Conservation (phyloP, 352 stramenopile genomes). For the Globisporangium polare region DNA sequence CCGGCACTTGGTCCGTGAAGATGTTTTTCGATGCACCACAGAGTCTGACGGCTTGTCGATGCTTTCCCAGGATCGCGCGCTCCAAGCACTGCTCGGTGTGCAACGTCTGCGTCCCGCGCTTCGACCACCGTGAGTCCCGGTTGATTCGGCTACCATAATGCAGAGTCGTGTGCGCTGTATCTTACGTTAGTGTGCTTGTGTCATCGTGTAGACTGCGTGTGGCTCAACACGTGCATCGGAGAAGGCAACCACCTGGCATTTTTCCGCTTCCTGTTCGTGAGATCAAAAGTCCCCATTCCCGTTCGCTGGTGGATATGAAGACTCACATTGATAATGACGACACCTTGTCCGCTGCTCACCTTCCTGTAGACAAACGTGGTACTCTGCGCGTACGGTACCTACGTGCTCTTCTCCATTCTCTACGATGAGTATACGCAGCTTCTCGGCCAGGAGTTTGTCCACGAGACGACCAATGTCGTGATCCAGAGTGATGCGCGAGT, state of each 20-base stretch:
- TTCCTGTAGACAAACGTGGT: constrained; percentile 38
- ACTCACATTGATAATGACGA: background rate
- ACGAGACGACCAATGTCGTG: constrained; percentile 29
- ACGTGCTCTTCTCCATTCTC: constrained; percentile 45
- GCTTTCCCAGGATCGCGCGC: constrained; percentile 34
- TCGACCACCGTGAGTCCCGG: constrained; percentile 52
- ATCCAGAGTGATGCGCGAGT: constrained; percentile 36
- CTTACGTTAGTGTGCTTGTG: background rate
- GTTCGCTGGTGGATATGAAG: background rate
- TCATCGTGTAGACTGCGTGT: constrained; percentile 34
- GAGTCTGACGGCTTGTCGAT: background rate
- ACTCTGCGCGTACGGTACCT: constrained; percentile 46
- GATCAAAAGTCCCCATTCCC: background rate
- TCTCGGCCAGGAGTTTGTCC: constrained; percentile 37
- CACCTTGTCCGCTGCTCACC: background rate
- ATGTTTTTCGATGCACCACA: background rate
- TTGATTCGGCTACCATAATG: background rate
- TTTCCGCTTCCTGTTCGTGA: constrained; percentile 49
- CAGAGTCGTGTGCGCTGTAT: background rate
- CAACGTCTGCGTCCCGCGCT: constrained; percentile 58
- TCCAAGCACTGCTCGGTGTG: constrained; percentile 70
- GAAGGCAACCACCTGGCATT: constrained; percentile 59
- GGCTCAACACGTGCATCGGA: constrained; percentile 64
- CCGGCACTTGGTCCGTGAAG: no score
- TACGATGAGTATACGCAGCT: constrained; percentile 37